Percentiles rank a stretch among this genome's conserved stretches.
These are phyloP conservation scores for Hibiscus tridactylites DNA, from an alignment of 345 rosid species.

Conservation along the genomic window DNA sequence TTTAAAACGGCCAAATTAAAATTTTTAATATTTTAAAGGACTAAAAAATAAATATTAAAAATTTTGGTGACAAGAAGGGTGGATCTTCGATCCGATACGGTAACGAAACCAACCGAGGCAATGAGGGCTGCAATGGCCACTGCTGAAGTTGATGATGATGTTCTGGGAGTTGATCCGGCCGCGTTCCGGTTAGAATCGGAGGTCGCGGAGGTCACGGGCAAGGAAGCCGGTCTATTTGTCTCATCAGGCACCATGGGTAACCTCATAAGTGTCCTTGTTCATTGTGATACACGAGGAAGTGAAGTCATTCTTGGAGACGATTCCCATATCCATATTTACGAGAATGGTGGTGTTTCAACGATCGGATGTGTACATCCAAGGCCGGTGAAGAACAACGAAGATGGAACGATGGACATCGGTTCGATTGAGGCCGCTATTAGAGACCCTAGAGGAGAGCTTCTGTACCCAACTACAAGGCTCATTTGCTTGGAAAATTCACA, in stretches of 20 bases:
- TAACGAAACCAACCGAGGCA: conserved; percentile 78
- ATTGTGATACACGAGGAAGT: conserved; percentile 83
- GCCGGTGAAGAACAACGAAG: conserved; percentile 63
- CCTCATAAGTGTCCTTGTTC: conserved; percentile 83
- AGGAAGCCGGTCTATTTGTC: conserved; percentile 85
- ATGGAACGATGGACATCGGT: conserved; percentile 73
- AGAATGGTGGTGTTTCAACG: conserved; percentile 82
- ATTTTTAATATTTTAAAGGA: too few species aligned
- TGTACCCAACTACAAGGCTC: conserved; percentile 77
- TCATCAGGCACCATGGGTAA: conserved; percentile 98
- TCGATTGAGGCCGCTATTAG: conserved; percentile 74
- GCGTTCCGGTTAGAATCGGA: conserved; percentile 57
- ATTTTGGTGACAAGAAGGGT: conserved; percentile 44
- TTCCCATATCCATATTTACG: conserved; percentile 69
- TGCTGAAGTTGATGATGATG: conserved; percentile 94
- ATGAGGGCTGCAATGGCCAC: conserved; percentile 88
- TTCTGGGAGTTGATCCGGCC: conserved; percentile 58
- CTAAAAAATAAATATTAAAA: too few species aligned
- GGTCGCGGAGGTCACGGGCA: conserved; percentile 62
- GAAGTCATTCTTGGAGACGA: conserved; percentile 87
- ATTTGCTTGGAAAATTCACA: conserved; percentile 92
- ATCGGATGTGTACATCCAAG: conserved; percentile 91
- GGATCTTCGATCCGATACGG: conserved; percentile 92
- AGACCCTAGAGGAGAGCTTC: conserved; percentile 56
- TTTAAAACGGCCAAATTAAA: too few species aligned